phyloP scores from a whole-genome alignment of 495 filamentous ascomycete species.

The Oidiodendron maius region DNA sequence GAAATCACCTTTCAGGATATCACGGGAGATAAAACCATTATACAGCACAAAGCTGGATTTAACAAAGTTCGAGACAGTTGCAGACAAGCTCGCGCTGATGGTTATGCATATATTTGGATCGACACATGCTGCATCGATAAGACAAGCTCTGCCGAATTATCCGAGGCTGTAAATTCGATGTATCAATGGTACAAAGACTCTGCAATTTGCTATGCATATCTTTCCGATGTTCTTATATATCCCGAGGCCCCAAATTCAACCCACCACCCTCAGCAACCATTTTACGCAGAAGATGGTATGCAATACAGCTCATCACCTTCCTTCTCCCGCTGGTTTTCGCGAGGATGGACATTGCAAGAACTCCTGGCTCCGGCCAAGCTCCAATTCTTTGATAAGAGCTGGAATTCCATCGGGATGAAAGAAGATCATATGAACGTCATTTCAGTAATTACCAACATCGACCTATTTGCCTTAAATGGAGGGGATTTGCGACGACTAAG shows the following conservation, averaged over 20 bases:
- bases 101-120: conserved; percentile 29
- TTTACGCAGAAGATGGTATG: conserved; percentile 1
- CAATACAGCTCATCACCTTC: conserved; percentile 1
- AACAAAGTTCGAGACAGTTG: conserved; percentile 22
- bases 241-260: not conserved
- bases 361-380: conserved; percentile 26
- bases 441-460: conserved; percentile 1
- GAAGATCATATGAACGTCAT: conserved; percentile 1
- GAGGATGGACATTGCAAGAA: too few relatives aligned
- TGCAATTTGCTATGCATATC: conserved; percentile 10
- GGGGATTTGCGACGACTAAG: conserved; percentile 1
- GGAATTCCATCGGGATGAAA: conserved; percentile 6
- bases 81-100: conserved; percentile 11
- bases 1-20: conserved; percentile 11
- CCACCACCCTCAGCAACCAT: not conserved
- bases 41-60: conserved; percentile 11
- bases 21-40: not conserved
- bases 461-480: conserved; percentile 1
- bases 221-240: conserved; percentile 8
- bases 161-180: conserved; percentile 36
- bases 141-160: conserved; percentile 26
- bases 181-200: conserved; percentile 24
- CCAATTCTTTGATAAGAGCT: conserved; percentile 23
- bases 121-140: conserved; percentile 36
- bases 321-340: not conserved